Conservation (phyloP, 2,329 filamentous ascomycete genomes). For the Allantophomopsis lycopodina region DNA sequence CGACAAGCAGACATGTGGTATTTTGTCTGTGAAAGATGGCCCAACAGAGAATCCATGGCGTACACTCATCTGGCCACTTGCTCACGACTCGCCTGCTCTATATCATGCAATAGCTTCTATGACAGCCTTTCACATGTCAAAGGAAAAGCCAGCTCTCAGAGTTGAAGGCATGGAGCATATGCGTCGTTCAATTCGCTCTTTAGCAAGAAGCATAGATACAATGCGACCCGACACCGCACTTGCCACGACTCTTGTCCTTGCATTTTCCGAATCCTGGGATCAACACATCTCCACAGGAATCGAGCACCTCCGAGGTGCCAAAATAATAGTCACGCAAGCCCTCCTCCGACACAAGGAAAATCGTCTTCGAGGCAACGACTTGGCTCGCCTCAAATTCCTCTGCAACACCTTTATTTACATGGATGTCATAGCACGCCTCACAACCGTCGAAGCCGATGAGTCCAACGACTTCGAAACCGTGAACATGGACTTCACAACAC, state of each 20-base stretch:
- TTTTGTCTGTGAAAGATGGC: constrained; percentile 58
- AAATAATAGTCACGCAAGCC: constrained; percentile 45
- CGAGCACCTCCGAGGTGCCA: constrained; percentile 54
- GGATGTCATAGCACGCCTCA: constrained; percentile 58
- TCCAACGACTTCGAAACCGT: constrained; percentile 36
- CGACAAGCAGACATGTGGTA: constrained; percentile 53
- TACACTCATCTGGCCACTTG: constrained; percentile 55
- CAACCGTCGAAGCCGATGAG: constrained; percentile 37
- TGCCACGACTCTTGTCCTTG: constrained; percentile 55
- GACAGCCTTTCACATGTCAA: constrained; percentile 54
- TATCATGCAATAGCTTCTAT: constrained; percentile 57
- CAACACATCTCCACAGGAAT: constrained; percentile 55
- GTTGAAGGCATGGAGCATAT: constrained; percentile 56
- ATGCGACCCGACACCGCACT: constrained; percentile 53
- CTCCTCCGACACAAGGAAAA: constrained; percentile 29
- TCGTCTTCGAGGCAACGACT: constrained; percentile 29
- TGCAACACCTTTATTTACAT: constrained; percentile 65
- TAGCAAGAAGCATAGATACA: constrained; percentile 43
- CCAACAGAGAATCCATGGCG: constrained; percentile 59
- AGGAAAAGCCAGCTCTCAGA: constrained; percentile 39
- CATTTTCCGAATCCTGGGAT: constrained; percentile 61
- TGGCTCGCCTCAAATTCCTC: constrained; percentile 46
- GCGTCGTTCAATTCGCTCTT: constrained; percentile 43
- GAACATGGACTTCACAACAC: constrained; percentile 15
- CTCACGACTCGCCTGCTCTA: constrained; percentile 47